phyloP scores from a whole-genome alignment of 352 stramenopile genomes.

The Saprolegnia parasitica region DNA sequence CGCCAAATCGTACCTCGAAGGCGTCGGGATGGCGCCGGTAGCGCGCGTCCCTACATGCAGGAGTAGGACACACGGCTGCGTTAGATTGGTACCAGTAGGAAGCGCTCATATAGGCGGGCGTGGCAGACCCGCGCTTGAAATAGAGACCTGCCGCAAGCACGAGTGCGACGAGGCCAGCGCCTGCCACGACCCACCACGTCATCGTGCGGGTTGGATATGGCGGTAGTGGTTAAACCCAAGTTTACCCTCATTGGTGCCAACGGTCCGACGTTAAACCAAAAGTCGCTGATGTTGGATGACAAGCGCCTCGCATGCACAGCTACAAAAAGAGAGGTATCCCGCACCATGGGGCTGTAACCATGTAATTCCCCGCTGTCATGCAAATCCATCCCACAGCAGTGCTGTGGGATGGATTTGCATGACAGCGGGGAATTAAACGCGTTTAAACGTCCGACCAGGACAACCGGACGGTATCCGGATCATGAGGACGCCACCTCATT shows the following conservation, averaged over 20 bases:
- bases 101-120: slow-evolving; percentile 1
- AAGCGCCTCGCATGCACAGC: no score
- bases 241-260: no score
- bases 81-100: neutral
- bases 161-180: neutral
- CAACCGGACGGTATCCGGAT: neutral
- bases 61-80: neutral
- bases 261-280: no score
- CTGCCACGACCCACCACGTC: slow-evolving; percentile 1
- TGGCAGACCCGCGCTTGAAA: neutral
- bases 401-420: no score
- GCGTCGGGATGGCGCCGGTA: neutral
- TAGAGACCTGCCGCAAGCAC: neutral
- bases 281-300: no score
- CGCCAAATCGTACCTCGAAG: neutral
- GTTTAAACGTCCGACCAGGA: neutral
- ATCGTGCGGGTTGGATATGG: neutral
- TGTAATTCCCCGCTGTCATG: no score
- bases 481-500: neutral
- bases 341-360: no score
- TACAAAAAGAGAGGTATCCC: no score
- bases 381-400: no score
- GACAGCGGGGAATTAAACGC: no score
- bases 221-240: no score
- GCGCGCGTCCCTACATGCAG: slow-evolving; percentile 2